Evolutionary conservation across 176 grass and related monocot species (phyloP), one percentile per base, ranked within the genome.

Genomic region (Paspalum vaginatum): DNA sequence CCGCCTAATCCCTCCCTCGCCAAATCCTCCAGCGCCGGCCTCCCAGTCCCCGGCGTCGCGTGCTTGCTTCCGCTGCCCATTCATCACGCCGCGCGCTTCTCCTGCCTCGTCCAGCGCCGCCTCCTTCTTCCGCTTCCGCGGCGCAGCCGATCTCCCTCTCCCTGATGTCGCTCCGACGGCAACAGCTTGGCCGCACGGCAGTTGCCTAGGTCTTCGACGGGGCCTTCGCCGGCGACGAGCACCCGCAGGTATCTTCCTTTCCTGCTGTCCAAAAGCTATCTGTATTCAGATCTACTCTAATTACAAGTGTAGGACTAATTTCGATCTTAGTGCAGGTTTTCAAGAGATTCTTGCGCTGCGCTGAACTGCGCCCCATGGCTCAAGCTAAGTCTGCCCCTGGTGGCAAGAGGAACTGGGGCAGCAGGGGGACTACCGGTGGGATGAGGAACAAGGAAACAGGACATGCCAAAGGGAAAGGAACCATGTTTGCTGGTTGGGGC

Each of bases 371-470:
- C 0, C 18, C 27, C 8, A 53, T 66, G 76, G 9, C 61, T 12
- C 26, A 11, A 14, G 26, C 5, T 51, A 78, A 65, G 18, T 6
- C 61, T 38, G 47, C 32, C 27, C 2, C 61, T 66, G 47, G 61
- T 48, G 49, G 75, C 15, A 80, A 65, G 62, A 91, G 77, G 48
- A 70, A 58, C 68, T 51, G 54, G 55, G 43, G 77, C 24, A 68
- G 70, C 3, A 9, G 16, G 14, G 71, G 81, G 26, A 20, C 43
- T 65, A 47, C 42, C 22, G 9, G 32, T 42, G 62, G 66, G 8
- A 83, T 41, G 72, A 81, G 45, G 39, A 62, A 72, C 41, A 80
- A 25, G 38, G 86, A 45, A 37, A 57, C 21, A 66, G 85, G 87
- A 3, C 39, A 62, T 48, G 38, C 9, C 27, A 88, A 43, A 65